Evolutionary conservation across 768 basidiomycete genomes (phyloP).

Genomic region (Lactifluus pinguis): DNA sequence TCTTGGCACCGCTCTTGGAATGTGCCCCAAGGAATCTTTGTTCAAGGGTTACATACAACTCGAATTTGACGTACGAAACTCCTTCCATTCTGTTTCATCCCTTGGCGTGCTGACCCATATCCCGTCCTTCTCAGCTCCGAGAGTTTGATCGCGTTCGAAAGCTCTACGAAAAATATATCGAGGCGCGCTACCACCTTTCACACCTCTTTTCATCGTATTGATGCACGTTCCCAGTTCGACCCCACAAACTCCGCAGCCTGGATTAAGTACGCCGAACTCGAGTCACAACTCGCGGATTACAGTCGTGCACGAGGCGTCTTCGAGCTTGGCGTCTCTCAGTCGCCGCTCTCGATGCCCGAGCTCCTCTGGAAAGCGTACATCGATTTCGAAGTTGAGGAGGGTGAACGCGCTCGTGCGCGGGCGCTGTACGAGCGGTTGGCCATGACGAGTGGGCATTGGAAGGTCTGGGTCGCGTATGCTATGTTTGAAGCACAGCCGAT

Average conservation of each 20-base stretch:
- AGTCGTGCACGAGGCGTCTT: slow-evolving; percentile 88
- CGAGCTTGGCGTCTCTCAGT: slow-evolving; percentile 80
- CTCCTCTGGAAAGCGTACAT: slow-evolving; percentile 92
- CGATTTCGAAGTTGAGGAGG: slow-evolving; percentile 93
- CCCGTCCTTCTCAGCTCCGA: slow-evolving; percentile 47
- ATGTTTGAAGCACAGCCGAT: slow-evolving; percentile 81
- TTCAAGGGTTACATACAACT: slow-evolving; percentile 96
- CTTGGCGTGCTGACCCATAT: slow-evolving; percentile 11
- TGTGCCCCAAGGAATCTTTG: slow-evolving; percentile 91
- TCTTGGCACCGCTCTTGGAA: slow-evolving; percentile 83
- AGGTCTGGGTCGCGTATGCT: slow-evolving; percentile 95
- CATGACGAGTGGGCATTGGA: slow-evolving; percentile 81
- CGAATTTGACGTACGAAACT: slow-evolving; percentile 62
- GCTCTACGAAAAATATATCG: slow-evolving; percentile 90
- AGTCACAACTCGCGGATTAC: slow-evolving; percentile 79
- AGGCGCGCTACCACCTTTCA: slow-evolving; percentile 38
- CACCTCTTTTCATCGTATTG: background rate
- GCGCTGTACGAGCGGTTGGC: slow-evolving; percentile 83
- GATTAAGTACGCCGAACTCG: slow-evolving; percentile 94
- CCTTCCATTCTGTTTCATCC: background rate
- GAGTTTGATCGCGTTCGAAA: slow-evolving; percentile 92
- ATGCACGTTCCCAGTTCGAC: slow-evolving; percentile 49
- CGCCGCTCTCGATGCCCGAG: slow-evolving; percentile 89
- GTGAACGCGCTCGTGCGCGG: slow-evolving; percentile 80
- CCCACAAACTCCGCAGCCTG: slow-evolving; percentile 86